phyloP scores from a whole-genome alignment of 2,329 filamentous ascomycete genomes.

The Aspergillus sp. region DNA sequence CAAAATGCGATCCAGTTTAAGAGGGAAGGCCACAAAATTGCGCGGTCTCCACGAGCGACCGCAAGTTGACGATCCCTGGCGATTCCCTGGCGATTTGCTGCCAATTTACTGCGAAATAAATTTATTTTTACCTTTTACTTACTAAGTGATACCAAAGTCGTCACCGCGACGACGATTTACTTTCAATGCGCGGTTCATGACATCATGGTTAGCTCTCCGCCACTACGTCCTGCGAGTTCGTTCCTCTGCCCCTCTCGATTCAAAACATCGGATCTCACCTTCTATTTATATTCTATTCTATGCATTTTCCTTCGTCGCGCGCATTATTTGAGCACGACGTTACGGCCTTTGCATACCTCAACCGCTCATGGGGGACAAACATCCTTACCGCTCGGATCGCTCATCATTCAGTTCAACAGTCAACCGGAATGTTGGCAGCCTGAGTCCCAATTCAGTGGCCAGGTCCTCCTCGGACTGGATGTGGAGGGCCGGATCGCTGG shows the following conservation, averaged over 20 bases:
- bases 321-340: not conserved
- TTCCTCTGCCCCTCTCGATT: not conserved
- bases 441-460: constrained; percentile 2
- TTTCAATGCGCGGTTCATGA: not conserved
- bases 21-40: not conserved
- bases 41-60: not conserved
- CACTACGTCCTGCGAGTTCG: not conserved
- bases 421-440: not conserved
- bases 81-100: not conserved
- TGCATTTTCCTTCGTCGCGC: not conserved
- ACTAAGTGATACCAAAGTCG: not conserved
- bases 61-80: not conserved
- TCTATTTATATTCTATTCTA: not conserved
- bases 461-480: constrained; percentile 8
- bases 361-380: not conserved
- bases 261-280: not conserved
- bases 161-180: not conserved
- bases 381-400: not conserved
- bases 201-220: constrained; percentile 2
- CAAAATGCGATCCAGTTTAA: not conserved
- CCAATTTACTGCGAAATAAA: not conserved
- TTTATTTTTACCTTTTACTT: not conserved
- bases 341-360: not conserved
- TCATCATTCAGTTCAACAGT: not conserved
- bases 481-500: constrained; percentile 9